phyloP scores from a whole-genome alignment of 805 yeast genomes.

The Hanseniaspora pseudoguilliermondii region DNA sequence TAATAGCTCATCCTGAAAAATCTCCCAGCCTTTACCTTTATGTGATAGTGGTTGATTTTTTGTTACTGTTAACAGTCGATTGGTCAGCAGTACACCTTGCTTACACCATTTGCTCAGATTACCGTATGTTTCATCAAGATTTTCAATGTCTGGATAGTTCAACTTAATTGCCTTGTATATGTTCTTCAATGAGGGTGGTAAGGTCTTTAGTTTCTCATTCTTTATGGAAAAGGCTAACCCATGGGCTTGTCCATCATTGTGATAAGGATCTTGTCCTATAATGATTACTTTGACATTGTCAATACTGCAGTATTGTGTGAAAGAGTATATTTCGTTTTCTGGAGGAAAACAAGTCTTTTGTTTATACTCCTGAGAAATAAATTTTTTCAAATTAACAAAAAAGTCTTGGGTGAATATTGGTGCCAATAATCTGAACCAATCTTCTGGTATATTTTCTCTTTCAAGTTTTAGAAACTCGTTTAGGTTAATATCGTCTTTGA shows the following conservation, averaged over 20 bases:
- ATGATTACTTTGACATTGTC: conserved; percentile 61
- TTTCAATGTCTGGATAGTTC: conserved; percentile 57
- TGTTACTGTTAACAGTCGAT: conserved; percentile 79
- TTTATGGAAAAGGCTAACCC: conserved; percentile 89
- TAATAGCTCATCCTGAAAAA: conserved; percentile 65
- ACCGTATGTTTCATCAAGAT: conserved; percentile 35
- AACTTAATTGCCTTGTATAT: conserved; percentile 68
- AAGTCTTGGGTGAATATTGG: conserved; percentile 73
- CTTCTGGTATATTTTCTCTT: conserved; percentile 51
- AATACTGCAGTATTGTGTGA: conserved; percentile 80
- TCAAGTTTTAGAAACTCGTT: conserved; percentile 43
- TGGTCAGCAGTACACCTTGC: conserved; percentile 76
- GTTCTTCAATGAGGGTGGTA: conserved; percentile 66
- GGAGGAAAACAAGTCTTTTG: conserved; percentile 64
- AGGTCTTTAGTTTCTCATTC: conserved; percentile 63
- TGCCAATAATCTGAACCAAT: conserved; percentile 66
- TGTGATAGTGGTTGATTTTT: conserved; percentile 93
- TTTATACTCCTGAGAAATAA: conserved; percentile 37
- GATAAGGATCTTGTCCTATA: conserved; percentile 95
- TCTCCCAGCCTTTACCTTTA: conserved; percentile 83
- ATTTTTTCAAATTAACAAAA: conserved; percentile 59
- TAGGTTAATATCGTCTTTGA: conserved; percentile 21
- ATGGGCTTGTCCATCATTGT: conserved; percentile 84
- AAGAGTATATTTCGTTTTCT: conserved; percentile 62
- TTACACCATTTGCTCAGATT: conserved; percentile 73